These are phyloP conservation scores for Hyphopichia pseudoburtonii DNA, from an alignment of 1,139 yeast genomes.

Conservation along the genomic window DNA sequence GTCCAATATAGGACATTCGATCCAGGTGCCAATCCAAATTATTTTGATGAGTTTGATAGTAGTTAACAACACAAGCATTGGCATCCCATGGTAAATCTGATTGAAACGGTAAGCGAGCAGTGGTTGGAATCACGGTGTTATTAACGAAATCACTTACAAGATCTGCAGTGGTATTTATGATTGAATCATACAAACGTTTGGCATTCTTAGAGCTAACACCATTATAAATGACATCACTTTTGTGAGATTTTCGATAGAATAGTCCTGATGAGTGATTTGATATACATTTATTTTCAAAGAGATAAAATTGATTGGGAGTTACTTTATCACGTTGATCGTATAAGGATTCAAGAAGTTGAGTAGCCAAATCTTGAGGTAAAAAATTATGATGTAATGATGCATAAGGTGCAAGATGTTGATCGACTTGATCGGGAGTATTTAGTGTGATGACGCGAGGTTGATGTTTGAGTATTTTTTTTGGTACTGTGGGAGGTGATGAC, in stretches of 20 bases:
- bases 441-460: conserved; percentile 11
- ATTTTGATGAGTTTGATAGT: conserved; percentile 47
- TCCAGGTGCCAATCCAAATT: conserved; percentile 76
- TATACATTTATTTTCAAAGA: conserved; percentile 59
- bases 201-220: conserved; percentile 26
- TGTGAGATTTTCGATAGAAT: conserved; percentile 23
- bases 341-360: conserved; percentile 39
- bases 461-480: conserved; percentile 4
- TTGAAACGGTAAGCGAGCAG: conserved; percentile 25
- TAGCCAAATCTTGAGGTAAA: conserved; percentile 50
- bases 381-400: conserved; percentile 52
- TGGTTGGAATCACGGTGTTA: conserved; percentile 24
- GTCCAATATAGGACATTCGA: conserved; percentile 67
- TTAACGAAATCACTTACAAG: conserved; percentile 46
- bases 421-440: conserved; percentile 39
- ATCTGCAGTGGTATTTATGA: conserved; percentile 38
- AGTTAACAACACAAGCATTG: conserved; percentile 55
- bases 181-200: conserved; percentile 31
- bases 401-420: conserved; percentile 36
- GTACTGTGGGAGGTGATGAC: neutral
- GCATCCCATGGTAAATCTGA: conserved; percentile 42
- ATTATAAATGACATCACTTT: conserved; percentile 30
- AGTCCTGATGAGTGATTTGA: conserved; percentile 52
- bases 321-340: conserved; percentile 39
- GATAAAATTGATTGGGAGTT: conserved; percentile 44